Evolutionary conservation across 164 flowering plant genomes (phyloP).

Genomic region (Berberis thunbergii): DNA sequence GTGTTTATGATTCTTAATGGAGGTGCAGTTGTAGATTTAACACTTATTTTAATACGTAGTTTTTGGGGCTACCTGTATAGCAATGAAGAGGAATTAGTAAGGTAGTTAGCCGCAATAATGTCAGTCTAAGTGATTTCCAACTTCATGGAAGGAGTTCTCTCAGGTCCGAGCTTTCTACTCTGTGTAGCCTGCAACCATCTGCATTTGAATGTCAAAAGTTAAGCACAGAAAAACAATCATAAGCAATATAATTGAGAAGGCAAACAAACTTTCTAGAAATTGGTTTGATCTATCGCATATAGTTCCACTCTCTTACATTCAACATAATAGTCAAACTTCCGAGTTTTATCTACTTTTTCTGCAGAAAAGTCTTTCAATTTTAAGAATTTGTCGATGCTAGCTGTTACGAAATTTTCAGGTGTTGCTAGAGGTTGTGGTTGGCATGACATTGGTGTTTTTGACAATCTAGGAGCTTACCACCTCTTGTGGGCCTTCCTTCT

Average conservation of each 20-base stretch:
- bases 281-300: too few relatives aligned
- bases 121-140: constrained; percentile 44
- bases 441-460: constrained; percentile 43
- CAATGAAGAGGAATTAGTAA: constrained; percentile 42
- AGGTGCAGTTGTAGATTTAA: constrained; percentile 24
- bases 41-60: constrained; percentile 24
- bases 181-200: background rate
- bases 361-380: background rate
- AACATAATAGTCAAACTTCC: background rate
- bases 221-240: background rate
- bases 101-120: constrained; percentile 37
- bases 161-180: constrained; percentile 28
- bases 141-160: constrained; percentile 56
- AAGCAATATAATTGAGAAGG: background rate
- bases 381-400: background rate
- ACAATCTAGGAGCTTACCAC: constrained; percentile 59
- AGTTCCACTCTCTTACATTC: background rate
- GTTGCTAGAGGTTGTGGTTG: constrained; percentile 74
- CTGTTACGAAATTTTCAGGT: constrained; percentile 15
- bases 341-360: background rate
- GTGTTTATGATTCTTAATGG: constrained; percentile 25
- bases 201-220: background rate
- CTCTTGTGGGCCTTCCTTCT: constrained; percentile 40
- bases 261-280: background rate
- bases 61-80: constrained; percentile 51